A percentile compares a stretch with the other conserved stretches of the same genome.
Conservation (phyloP, 768 basidiomycete species). For the Tricholoma sp. region DNA sequence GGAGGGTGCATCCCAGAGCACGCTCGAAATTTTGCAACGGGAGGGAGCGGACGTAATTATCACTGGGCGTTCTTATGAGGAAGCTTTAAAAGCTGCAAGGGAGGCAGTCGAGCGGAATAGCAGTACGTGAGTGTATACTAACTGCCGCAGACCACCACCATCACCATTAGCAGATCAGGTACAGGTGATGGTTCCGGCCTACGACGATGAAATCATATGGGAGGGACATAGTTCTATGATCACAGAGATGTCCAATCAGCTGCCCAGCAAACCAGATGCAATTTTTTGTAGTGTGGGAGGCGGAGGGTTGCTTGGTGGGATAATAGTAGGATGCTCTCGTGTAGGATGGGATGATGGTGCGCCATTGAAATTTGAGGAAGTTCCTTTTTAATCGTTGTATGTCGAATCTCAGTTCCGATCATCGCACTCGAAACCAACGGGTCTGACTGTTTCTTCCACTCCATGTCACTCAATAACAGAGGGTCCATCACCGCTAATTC, state of each 20-base stretch:
- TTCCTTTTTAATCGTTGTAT: background rate
- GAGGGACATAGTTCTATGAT: conserved; percentile 76
- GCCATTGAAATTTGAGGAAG: conserved; percentile 9
- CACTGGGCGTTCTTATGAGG: conserved; percentile 38
- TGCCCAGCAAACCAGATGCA: conserved; percentile 55
- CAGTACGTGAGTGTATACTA: conserved; percentile 43
- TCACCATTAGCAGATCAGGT: background rate
- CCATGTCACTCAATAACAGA: conserved; percentile 53
- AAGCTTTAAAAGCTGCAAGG: conserved; percentile 50
- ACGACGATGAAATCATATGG: conserved; percentile 67
- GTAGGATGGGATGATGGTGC: conserved; percentile 69
- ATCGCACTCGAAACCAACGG: conserved; percentile 68
- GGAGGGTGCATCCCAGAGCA: conserved; percentile 41
- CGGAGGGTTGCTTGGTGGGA: conserved; percentile 64
- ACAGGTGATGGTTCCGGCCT: conserved; percentile 68
- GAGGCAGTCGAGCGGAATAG: conserved; percentile 37
- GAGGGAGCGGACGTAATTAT: background rate
- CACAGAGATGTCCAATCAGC: conserved; percentile 52
- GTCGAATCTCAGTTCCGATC: conserved; percentile 44
- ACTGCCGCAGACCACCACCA: background rate
- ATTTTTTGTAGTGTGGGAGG: conserved; percentile 80
- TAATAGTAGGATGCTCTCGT: conserved; percentile 59
- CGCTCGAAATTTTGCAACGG: conserved; percentile 41
- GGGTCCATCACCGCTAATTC: conserved; percentile 27
- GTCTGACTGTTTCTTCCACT: conserved; percentile 69